phyloP scores from a whole-genome alignment of 805 yeast genomes.

The Lipomyces spencermartinsiae region DNA sequence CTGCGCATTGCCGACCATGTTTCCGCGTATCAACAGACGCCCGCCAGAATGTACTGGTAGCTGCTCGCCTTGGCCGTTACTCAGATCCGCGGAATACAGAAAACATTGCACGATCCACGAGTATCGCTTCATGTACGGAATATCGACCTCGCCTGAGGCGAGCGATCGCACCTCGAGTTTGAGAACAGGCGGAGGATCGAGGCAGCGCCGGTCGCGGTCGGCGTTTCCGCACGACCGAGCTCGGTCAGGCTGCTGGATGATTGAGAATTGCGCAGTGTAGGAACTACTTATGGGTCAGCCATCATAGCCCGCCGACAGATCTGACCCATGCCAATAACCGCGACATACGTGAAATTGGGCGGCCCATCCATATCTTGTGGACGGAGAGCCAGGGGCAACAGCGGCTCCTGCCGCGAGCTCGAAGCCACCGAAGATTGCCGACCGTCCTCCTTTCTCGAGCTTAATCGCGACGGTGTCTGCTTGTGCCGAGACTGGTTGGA shows the following conservation, averaged over 20 bases:
- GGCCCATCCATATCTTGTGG: slow-evolving; percentile 33
- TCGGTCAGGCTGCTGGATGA: slow-evolving; percentile 38
- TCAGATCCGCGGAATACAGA: slow-evolving; percentile 23
- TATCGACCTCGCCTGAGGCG: slow-evolving; percentile 21
- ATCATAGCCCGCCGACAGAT: neutral
- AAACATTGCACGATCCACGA: slow-evolving; percentile 35
- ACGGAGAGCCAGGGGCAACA: slow-evolving; percentile 14
- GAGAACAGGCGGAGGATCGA: slow-evolving; percentile 39
- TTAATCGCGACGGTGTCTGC: neutral
- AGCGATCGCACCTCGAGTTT: slow-evolving; percentile 29
- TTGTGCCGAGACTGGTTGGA: neutral
- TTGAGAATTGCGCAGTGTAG: slow-evolving; percentile 26
- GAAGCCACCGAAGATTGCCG: neutral
- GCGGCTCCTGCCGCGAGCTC: neutral
- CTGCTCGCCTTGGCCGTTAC: neutral
- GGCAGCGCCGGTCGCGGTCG: slow-evolving; percentile 37
- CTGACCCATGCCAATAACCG: neutral
- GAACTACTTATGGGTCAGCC: slow-evolving; percentile 1
- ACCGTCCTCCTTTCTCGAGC: neutral
- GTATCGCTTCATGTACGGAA: slow-evolving; percentile 31
- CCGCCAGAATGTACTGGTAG: slow-evolving; percentile 13
- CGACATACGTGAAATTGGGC: slow-evolving; percentile 20
- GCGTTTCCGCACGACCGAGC: slow-evolving; percentile 39
- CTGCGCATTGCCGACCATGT: slow-evolving; percentile 34
- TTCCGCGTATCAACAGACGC: slow-evolving; percentile 35